Conservation (phyloP, 331 rosid genomes). For the Malus hybrid region DNA sequence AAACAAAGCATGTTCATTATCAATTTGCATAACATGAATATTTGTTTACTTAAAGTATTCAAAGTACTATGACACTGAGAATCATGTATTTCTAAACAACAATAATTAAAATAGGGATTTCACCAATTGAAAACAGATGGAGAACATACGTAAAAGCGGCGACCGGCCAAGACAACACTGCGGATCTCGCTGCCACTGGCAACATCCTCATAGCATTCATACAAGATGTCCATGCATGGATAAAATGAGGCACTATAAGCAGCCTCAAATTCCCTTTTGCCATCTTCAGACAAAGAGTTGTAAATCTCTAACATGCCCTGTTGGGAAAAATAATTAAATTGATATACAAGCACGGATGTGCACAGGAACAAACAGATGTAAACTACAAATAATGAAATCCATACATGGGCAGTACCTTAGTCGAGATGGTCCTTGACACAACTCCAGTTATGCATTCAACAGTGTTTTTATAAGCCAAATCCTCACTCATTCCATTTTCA, state of each 20-base stretch:
- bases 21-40: not conserved
- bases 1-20: conserved; percentile 8
- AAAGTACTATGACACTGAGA: not conserved
- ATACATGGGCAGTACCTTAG: conserved; percentile 46
- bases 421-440: conserved; percentile 73
- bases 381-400: not conserved
- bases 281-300: conserved; percentile 60
- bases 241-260: conserved; percentile 94
- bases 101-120: not conserved
- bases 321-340: not conserved
- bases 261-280: conserved; percentile 63
- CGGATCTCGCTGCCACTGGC: conserved; percentile 86
- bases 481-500: conserved; percentile 72
- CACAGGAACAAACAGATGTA: not conserved
- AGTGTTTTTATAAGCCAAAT: conserved; percentile 78
- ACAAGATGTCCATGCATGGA: conserved; percentile 97
- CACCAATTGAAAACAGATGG: not conserved
- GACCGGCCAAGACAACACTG: conserved; percentile 90
- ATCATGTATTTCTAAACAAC: not conserved
- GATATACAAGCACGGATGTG: not conserved
- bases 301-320: conserved; percentile 84
- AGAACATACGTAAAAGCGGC: conserved; percentile 72
- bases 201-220: conserved; percentile 91
- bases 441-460: conserved; percentile 79
- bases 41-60: not conserved